Evolutionary conservation across 78 protist genomes (phyloP).

Genomic region (Emiliania huxleyi): DNA sequence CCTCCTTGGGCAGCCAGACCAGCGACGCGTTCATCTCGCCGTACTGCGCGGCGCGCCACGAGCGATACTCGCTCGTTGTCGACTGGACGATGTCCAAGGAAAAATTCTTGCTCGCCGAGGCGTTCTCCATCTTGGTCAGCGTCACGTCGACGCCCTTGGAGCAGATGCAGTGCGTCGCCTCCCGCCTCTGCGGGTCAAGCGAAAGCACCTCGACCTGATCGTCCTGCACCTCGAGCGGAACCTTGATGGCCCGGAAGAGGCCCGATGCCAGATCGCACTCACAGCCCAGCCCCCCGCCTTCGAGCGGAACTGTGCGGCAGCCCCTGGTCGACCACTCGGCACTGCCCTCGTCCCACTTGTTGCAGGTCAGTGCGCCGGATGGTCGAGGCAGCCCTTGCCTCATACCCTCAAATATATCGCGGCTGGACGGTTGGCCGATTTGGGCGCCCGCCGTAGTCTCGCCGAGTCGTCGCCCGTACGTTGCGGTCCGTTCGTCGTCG

Average conservation of each 20-base stretch:
- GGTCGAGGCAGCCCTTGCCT: neutral
- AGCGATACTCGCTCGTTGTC: too few relatives aligned
- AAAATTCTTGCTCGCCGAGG: too few relatives aligned
- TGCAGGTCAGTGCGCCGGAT: too few relatives aligned
- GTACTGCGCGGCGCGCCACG: too few relatives aligned
- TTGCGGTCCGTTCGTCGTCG: neutral
- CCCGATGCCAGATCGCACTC: neutral
- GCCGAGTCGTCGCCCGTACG: neutral
- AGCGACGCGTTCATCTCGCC: too few relatives aligned
- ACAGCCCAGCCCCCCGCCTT: neutral
- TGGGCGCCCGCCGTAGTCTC: neutral
- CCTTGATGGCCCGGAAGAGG: neutral
- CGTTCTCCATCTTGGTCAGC: neutral
- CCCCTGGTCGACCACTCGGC: neutral
- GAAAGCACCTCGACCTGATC: neutral
- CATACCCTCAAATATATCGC: neutral
- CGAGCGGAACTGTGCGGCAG: neutral
- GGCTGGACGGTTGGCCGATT: neutral
- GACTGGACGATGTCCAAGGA: too few relatives aligned
- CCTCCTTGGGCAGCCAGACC: too few relatives aligned
- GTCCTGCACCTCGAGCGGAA: neutral
- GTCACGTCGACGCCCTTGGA: neutral
- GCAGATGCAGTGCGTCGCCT: neutral
- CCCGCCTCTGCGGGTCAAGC: neutral
- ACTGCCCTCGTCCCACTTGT: neutral